These are phyloP conservation scores for Liquidambar formosana DNA, from an alignment of 164 flowering plant genomes.

Conservation along the genomic window DNA sequence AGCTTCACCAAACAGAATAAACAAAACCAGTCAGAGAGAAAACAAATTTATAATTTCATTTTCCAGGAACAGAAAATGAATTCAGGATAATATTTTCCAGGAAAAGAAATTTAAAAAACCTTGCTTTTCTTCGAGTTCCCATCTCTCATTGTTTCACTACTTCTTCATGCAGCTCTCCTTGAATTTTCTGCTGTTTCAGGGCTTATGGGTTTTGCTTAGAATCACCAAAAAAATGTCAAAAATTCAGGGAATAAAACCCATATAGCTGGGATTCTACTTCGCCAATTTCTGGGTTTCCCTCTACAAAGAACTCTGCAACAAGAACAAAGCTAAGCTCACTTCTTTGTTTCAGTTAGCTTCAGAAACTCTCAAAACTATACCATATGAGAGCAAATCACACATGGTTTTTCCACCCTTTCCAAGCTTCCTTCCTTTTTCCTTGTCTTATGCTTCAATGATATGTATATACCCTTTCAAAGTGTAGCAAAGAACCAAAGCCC, in stretches of 20 bases:
- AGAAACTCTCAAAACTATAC: background rate
- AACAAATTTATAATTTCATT: background rate
- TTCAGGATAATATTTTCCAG: background rate
- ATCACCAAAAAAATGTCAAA: slow-evolving; percentile 13
- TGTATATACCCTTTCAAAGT: slow-evolving; percentile 1
- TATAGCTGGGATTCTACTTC: slow-evolving; percentile 1
- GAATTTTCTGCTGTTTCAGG: slow-evolving; percentile 6
- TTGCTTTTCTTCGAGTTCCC: slow-evolving; percentile 87
- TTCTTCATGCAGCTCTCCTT: slow-evolving; percentile 55
- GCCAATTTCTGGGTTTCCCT: background rate
- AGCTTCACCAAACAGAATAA: slow-evolving; percentile 42
- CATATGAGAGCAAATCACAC: slow-evolving; percentile 7
- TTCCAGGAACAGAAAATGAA: slow-evolving; percentile 2
- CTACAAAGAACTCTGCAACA: background rate
- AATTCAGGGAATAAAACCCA: slow-evolving; percentile 7
- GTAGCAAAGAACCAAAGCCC: slow-evolving; percentile 7
- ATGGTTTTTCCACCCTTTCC: slow-evolving; percentile 5
- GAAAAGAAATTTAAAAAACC: slow-evolving; percentile 37
- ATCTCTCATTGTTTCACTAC: slow-evolving; percentile 79
- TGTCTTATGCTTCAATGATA: slow-evolving; percentile 9
- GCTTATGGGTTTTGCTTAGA: slow-evolving; percentile 15
- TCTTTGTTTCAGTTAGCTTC: background rate
- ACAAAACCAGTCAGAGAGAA: slow-evolving; percentile 11
- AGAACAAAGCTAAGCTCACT: background rate
- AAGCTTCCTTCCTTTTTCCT: slow-evolving; percentile 4